Base-by-base conservation (phyloP, 1,139 yeast genomes). In the Saccharomycopsis phalli region DNA sequence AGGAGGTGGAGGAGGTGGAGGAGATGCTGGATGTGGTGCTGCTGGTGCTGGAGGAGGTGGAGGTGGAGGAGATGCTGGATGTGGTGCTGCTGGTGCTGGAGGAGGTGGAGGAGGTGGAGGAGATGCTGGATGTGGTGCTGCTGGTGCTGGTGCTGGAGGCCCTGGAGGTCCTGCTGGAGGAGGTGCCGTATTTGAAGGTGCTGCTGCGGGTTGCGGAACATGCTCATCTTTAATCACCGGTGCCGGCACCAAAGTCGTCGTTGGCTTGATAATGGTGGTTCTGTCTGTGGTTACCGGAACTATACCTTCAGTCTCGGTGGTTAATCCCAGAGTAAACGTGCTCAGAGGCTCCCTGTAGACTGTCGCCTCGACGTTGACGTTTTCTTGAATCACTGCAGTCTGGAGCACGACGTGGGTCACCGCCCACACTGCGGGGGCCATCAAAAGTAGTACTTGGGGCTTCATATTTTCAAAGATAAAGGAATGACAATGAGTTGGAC, bases 1-100 rank as follows among this genome's bases (percentile, higher is more conserved):
- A 32, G 52, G 29, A 22, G 48, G 47, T 36, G 37, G 53, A 44
- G n/a, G 52, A 37, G 6, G 55, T 43, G 2, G 55, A 47, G 14
- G n/a, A 11, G 8, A 4, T n/a, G 14, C 5, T 26, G 8, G 27
- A 32, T n/a, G n/a, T 26, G 27, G 50, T 18, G 46, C 31, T 19
- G 38, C 28, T 31, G 55, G 29, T 10, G 51, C 41, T 23, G 53
- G 37, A 32, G 52, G 29, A 22, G 48, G 47, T 36, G 37, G 53
- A 7, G 25, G 32, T 5, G 33, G 11, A 6, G 36, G 32, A 7
- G 25, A 5, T 19, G 34, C 22, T 33, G 13, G 32, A 13, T 6
- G 5, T 4, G 36, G 7, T 4, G 36, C 33, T 6, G 36, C 16
- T 17, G 36, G n/a, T 18, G 36, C 36, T 18, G 36, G 16, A 5